A percentile compares a stretch with the other conserved stretches of the same genome.
These are phyloP conservation scores for Cymodocea nodosa DNA, from an alignment of 116 monocot species.

Conservation along the genomic window DNA sequence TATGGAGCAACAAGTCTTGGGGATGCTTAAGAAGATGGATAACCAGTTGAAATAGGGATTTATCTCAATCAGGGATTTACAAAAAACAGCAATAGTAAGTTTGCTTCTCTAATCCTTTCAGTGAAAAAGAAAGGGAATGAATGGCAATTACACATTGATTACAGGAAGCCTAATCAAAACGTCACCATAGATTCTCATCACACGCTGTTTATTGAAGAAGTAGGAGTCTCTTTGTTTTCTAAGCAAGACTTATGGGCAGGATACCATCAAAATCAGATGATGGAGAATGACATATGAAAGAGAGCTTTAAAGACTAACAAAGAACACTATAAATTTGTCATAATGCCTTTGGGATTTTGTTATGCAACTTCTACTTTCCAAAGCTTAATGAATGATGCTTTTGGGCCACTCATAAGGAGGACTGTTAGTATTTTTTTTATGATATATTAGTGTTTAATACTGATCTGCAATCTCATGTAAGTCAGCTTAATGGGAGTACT, in stretches of 20 bases:
- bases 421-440: background rate
- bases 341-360: background rate
- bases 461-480: background rate
- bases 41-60: too few relatives aligned
- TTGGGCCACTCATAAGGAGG: background rate
- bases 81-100: too few relatives aligned
- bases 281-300: background rate
- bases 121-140: too few relatives aligned
- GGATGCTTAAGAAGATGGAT: too few relatives aligned
- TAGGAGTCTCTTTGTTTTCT: background rate
- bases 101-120: too few relatives aligned
- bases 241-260: background rate
- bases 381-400: background rate
- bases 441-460: slow-evolving; percentile 1
- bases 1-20: too few relatives aligned
- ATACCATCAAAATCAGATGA: background rate
- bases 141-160: too few relatives aligned
- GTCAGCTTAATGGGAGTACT: background rate
- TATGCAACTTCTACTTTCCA: background rate
- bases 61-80: too few relatives aligned
- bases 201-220: too few relatives aligned
- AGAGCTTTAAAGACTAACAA: background rate
- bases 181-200: too few relatives aligned
- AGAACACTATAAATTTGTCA: background rate
- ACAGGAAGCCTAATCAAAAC: too few relatives aligned